These are phyloP conservation scores for Ampelomyces quisqualis DNA, from an alignment of 2,329 filamentous ascomycete species.

Conservation along the genomic window DNA sequence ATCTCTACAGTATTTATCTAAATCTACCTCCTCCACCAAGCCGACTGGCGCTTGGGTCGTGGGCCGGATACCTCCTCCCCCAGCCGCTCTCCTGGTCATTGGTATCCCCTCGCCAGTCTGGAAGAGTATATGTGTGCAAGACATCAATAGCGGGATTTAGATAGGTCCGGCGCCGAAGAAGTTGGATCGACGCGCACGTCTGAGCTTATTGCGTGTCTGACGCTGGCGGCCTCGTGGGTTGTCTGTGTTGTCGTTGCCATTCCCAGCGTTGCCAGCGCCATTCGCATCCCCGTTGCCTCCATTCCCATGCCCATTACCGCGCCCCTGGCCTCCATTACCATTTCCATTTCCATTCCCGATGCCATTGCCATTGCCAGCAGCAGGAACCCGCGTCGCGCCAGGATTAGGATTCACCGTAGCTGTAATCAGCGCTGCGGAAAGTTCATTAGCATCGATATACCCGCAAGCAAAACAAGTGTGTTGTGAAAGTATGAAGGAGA, in stretches of 20 bases:
- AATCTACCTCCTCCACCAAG: no score
- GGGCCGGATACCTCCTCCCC: no score
- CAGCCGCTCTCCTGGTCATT: no score
- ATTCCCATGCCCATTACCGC: slow-evolving; percentile 1
- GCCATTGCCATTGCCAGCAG: slow-evolving; percentile 13
- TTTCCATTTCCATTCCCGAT: slow-evolving; percentile 13
- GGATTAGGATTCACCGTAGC: slow-evolving; percentile 19
- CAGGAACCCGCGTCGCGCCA: slow-evolving; percentile 9
- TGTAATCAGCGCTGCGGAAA: slow-evolving; percentile 16
- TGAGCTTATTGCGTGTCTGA: not conserved
- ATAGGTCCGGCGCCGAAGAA: not conserved
- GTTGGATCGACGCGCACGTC: not conserved
- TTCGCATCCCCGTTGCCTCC: not conserved
- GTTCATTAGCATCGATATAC: slow-evolving; percentile 6
- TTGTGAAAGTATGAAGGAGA: no score
- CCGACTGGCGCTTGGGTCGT: no score
- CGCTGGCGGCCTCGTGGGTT: not conserved
- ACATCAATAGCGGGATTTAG: no score
- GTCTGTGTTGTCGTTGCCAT: slow-evolving; percentile 5
- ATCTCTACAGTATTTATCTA: no score
- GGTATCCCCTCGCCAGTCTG: no score
- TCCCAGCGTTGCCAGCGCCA: slow-evolving; percentile 2
- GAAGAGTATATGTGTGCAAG: no score
- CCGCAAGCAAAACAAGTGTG: not conserved
- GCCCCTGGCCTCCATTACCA: slow-evolving; percentile 7